Evolutionary conservation across 768 basidiomycete species (phyloP), one percentile per base, ranked within the genome.

Genomic region (Trametes elegans): DNA sequence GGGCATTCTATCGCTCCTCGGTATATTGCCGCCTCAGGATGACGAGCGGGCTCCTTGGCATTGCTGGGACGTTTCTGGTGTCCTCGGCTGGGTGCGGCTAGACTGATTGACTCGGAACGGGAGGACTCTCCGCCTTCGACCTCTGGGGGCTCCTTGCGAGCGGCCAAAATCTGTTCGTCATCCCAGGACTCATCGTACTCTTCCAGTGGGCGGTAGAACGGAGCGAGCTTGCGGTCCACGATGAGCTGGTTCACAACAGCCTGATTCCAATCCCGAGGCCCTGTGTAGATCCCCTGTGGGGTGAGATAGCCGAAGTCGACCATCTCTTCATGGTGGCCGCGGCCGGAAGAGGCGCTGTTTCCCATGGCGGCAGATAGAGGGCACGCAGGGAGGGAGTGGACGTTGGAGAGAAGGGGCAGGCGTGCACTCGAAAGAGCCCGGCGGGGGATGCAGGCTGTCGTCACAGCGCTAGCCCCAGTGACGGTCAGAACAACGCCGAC

Each of bases 171-270:
- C 68, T 85, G 86, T 48, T 92, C 91, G 63, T 92, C 88, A 58
- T 90, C 86, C 93, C 93, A 98, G 38, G 81, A 80, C 13, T 89
- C 86, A 28, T 88, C 85, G 68, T 90, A 97, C 60, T 98, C 96
- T 68, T 97, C 93, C 39, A 99, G 78, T 11, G 97, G 96, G 31
- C 93, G 83, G 70, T 98, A 98, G 74, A 98, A 98, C 1, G 97
- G 97, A 0, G 95, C 93, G 36, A 99, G 82, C 65, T 81, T 87
- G 69, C 92, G 85, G 62, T 90, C 86, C 64, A 87, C 75, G 69
- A 99, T 93, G 66, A 96, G 81, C 71, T 90, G 87, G 57, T 88
- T 85, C 59, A 96, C 94, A 56, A 90, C 74, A 49, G 82, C 70
- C 62, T 94, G 90, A 68, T 93, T 93, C 87, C 93, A 98, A 73